Evolutionary conservation across 1,284 basidiomycete species (phyloP), one percentile per base, ranked within the genome.

Genomic region (Trametes polyzona): DNA sequence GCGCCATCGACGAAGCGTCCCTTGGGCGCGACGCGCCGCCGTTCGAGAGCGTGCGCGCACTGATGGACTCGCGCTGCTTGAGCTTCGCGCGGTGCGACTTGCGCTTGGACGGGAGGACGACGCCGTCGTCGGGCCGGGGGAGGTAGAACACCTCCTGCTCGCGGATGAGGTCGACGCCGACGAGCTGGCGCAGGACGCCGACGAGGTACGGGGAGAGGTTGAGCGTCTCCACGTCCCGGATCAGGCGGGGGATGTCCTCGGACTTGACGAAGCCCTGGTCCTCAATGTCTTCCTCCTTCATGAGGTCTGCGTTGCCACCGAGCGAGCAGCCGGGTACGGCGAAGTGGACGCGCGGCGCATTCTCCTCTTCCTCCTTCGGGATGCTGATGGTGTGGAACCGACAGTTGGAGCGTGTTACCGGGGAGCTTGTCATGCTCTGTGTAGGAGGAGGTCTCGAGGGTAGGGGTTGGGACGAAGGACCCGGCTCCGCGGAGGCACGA

Each of bases 291-390:
- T 86, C 80, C 41, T 84, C 78, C 29, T 78, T 66, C 71, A 87
- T 86, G 35, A 87, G 67, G 59, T 83, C 78, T 26, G 63, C 63
- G 61, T 87, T 77, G 30, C 77, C 78, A 27, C 77, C 78, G 40
- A 88, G 75, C 16, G 85, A 82, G 61, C 86, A 88, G 2, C 85
- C 85, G 0, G 86, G 86, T 9, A 87, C 83, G 23, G 86, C 75
- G 70, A 88, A 88, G 61, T 63, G 78, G 14, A 84, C 69, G 10
- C 80, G 78, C 26, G 76, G 76, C 2, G 79, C 79, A 39, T 74
- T 16, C 11, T 41, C 41, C 19, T 39, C 73, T 56, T 83, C 81
- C 47, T 79, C 77, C 32, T 73, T 74, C 0, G 84, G 84, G 14
- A 88, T 66, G 61, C 83, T 85, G 66, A 88, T 83, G 56, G 79